A percentile compares a stretch with the other conserved stretches of the same genome.
phyloP scores from a whole-genome alignment of 768 basidiomycete genomes.

The Podaxis carcinomalis region DNA sequence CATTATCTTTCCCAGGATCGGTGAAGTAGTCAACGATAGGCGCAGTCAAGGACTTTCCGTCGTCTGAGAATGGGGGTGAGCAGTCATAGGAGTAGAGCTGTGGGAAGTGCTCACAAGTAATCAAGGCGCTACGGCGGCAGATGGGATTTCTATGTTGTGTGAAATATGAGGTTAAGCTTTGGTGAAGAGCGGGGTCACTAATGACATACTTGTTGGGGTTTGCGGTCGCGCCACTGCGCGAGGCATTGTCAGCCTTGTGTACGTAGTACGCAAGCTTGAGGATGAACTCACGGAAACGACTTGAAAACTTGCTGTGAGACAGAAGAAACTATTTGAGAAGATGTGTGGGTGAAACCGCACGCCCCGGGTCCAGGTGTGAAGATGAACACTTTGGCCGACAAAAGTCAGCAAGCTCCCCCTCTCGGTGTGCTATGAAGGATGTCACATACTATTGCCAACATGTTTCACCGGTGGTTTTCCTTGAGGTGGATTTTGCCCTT shows the following conservation, averaged over 20 bases:
- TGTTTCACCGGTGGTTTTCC: neutral
- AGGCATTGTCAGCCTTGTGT: neutral
- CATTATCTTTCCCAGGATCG: conserved; percentile 12
- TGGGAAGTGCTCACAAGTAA: conserved; percentile 22
- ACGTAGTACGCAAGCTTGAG: neutral
- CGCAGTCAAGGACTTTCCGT: conserved; percentile 19
- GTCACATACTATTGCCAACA: neutral
- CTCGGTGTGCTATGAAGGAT: neutral
- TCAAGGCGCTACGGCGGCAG: conserved; percentile 21
- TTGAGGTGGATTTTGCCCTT: neutral
- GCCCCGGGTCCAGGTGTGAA: conserved; percentile 33
- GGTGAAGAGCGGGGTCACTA: too few relatives aligned
- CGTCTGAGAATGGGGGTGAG: conserved; percentile 15
- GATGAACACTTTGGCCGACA: conserved; percentile 23
- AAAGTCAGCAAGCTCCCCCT: neutral
- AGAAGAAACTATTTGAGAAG: conserved; percentile 29
- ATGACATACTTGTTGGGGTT: conserved; percentile 23
- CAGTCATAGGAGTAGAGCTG: neutral
- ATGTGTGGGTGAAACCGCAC: conserved; percentile 33
- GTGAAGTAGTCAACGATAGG: conserved; percentile 28
- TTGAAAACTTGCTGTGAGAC: conserved; percentile 30
- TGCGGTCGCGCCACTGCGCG: conserved; percentile 19
- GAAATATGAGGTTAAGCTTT: neutral
- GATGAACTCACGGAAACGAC: conserved; percentile 27
- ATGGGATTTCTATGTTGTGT: conserved; percentile 25